These are phyloP conservation scores for Penicillium simplicissimum DNA, from an alignment of 495 filamentous ascomycete species.

Conservation along the genomic window DNA sequence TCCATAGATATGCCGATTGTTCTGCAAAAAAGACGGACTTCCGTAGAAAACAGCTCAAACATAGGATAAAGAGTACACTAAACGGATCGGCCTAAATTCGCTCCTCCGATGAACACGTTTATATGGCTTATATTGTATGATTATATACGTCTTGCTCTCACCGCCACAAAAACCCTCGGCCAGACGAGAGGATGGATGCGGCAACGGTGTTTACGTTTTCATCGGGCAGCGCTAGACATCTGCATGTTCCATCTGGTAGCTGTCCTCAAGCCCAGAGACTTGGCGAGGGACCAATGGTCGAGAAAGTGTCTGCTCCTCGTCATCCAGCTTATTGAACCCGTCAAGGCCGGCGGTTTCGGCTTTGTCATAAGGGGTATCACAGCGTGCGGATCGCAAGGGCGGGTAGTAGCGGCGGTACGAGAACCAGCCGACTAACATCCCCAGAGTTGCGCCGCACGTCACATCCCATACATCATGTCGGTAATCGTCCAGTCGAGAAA, in stretches of 20 bases:
- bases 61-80: too few relatives aligned
- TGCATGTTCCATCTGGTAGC: constrained; percentile 29
- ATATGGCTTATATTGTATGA: neutral
- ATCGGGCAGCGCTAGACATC: neutral
- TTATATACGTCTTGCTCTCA: neutral
- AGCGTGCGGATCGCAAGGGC: constrained; percentile 44
- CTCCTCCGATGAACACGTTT: too few relatives aligned
- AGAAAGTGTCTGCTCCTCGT: constrained; percentile 47
- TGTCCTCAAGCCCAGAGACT: constrained; percentile 22
- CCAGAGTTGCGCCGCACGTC: constrained; percentile 70
- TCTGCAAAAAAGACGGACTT: too few relatives aligned
- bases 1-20: too few relatives aligned
- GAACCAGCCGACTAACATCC: constrained; percentile 73
- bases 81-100: too few relatives aligned
- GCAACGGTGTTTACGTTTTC: neutral
- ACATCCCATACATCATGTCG: constrained; percentile 95
- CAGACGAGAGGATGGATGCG: neutral
- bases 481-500: constrained; percentile 92
- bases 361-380: constrained; percentile 57
- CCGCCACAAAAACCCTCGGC: neutral
- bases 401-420: constrained; percentile 77
- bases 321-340: constrained; percentile 48
- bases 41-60: too few relatives aligned
- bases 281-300: constrained; percentile 16
- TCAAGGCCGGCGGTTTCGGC: constrained; percentile 34